Conservation (phyloP, 108 stramenopile species). For the Nitzschia putrida region DNA sequence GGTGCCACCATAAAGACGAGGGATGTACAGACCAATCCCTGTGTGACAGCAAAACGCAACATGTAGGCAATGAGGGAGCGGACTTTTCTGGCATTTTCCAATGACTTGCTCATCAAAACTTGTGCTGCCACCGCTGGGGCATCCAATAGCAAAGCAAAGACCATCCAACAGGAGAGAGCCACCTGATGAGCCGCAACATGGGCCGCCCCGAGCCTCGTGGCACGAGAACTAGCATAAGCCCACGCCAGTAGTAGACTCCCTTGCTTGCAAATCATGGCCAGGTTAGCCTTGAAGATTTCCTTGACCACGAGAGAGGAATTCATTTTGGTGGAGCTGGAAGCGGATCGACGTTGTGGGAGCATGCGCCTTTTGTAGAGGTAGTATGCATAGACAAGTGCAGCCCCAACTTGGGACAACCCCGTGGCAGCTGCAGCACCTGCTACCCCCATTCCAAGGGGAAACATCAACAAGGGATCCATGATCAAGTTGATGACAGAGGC, state of each 20-base stretch:
- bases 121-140: constrained; percentile 62
- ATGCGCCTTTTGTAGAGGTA: constrained; percentile 39
- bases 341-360: constrained; percentile 24
- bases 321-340: constrained; percentile 1
- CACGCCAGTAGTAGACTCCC: constrained; percentile 54
- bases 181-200: constrained; percentile 74
- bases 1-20: constrained; percentile 17
- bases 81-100: constrained; percentile 14
- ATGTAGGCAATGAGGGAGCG: constrained; percentile 53
- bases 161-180: constrained; percentile 57
- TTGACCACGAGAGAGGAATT: neutral
- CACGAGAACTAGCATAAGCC: constrained; percentile 60
- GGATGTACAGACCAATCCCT: constrained; percentile 43
- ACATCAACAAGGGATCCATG: constrained; percentile 83
- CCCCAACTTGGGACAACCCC: constrained; percentile 55
- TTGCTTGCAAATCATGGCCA: constrained; percentile 61
- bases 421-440: constrained; percentile 80
- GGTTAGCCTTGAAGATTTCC: constrained; percentile 55
- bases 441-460: constrained; percentile 61
- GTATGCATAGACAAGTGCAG: constrained; percentile 43
- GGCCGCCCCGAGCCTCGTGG: constrained; percentile 53
- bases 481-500: constrained; percentile 63
- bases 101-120: constrained; percentile 46
- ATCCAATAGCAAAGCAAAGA: constrained; percentile 60
- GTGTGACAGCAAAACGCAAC: constrained; percentile 47